Base-by-base conservation (phyloP, 208 protist genomes). In the Leishmania gerbilli region DNA sequence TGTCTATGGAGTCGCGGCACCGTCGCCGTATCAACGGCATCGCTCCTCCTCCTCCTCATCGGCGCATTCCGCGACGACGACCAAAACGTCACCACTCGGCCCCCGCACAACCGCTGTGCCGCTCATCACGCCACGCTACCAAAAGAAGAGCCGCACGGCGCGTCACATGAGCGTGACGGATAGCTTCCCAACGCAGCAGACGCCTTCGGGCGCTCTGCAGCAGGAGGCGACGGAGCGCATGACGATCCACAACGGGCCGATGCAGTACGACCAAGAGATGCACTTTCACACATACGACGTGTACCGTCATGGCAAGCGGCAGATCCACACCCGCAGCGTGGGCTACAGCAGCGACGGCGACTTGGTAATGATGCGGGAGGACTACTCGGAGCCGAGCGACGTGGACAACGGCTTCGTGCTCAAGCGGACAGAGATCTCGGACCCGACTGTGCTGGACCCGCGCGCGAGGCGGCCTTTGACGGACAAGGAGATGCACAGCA, bases 341-440 rank as follows among this genome's bases (percentile, higher is more conserved):
- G 94, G 94, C 56, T 97, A 97, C 87, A 96, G 94, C 85, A 94
- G 90, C 85, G 92, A 95, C 21, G 89, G 91, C 31, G 94, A 97
- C 80, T 82, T 97, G 72, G 89, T 97, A 45, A 85, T 97, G 83
- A 90, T 71, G 15, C 88, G 91, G 53, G 94, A 97, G 71, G 90
- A 95, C 49, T 84, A 92, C 77, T 95, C 91, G 42, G 92, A 97
- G 79, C 79, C 91, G 7, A 95, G 92, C 80, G 92, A 96, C 80
- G 89, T 90, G 19, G 92, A 95, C 76, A 88, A 90, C 76, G 75
- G 71, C 37, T 91, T 93, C 77, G 81, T 84, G 9, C 92, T 87
- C 64, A 86, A 84, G 65, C 76, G 83, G 42, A 86, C 90, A 53
- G 87, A 90, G 74, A 93, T 97, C 24, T 89, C 85, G 31, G 86